Evolutionary conservation across 805 yeast genomes (phyloP).

Genomic region (Wickerhamiella parazyma): DNA sequence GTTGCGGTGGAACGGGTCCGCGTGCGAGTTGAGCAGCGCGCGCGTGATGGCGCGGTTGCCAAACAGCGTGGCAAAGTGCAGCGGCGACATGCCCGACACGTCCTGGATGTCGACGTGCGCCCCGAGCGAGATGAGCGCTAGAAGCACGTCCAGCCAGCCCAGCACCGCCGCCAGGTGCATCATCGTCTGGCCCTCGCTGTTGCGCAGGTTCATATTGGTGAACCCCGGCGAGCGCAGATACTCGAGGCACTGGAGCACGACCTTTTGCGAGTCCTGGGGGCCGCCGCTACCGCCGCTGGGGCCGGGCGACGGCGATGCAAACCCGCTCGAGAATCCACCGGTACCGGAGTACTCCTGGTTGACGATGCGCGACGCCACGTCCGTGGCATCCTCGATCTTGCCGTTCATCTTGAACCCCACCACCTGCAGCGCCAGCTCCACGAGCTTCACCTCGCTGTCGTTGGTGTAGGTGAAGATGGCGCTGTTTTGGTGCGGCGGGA

Average conservation of each 20-base stretch:
- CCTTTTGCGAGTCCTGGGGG: constrained; percentile 16
- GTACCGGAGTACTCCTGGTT: constrained; percentile 25
- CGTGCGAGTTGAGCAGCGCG: constrained; percentile 17
- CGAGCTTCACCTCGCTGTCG: constrained; percentile 87
- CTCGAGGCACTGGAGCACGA: constrained; percentile 20
- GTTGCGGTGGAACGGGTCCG: constrained; percentile 23
- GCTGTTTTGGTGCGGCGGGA: constrained; percentile 26
- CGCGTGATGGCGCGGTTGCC: constrained; percentile 46
- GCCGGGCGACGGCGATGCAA: constrained; percentile 13
- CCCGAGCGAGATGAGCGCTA: constrained; percentile 49
- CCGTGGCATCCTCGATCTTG: constrained; percentile 82
- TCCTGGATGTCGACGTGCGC: constrained; percentile 53
- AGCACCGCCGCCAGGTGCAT: constrained; percentile 72
- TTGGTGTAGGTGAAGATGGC: constrained; percentile 76
- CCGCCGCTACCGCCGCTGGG: constrained; percentile 22
- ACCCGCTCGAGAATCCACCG: constrained; percentile 10
- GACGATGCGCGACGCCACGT: constrained; percentile 82
- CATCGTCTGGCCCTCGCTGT: constrained; percentile 73
- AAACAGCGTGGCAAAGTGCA: constrained; percentile 69
- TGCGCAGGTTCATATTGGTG: constrained; percentile 73
- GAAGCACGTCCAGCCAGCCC: constrained; percentile 50
- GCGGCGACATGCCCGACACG: constrained; percentile 69
- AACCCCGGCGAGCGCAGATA: constrained; percentile 18
- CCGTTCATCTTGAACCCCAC: constrained; percentile 97
- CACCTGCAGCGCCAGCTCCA: constrained; percentile 89